Evolutionary conservation across 306 rosid species (phyloP), one percentile per base, ranked within the genome.

Genomic region (Acacia acuminata): DNA sequence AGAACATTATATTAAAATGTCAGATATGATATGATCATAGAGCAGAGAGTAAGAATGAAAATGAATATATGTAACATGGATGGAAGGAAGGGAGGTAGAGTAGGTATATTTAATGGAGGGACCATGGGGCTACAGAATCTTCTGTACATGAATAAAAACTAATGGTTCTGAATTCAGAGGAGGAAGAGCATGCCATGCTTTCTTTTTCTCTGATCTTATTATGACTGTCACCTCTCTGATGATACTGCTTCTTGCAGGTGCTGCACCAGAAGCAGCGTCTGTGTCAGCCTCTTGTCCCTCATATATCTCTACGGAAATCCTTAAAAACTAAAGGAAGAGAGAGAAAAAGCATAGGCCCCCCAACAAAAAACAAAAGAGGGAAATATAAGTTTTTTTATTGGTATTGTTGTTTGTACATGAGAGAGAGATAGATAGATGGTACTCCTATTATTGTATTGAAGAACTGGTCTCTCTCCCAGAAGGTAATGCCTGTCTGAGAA

Each of bases 41-140:
- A 50, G 56, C 15, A 47, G 53, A 47, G 40, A 36, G 40, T 36
- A 36, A 47, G 53, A 47, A 16, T 14, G n/a, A 16, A 19, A 7
- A 19, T 53, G 22, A 53, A 53, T 53, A 6, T 4, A 50, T 5
- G 25, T 30, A 2, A 27, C 10, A 30, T 64, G 38, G 42, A 15
- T 3, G 30, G 7, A 14, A 27, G n/a, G 42, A 15, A 10, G 0
- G 12, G 8, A 0, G 12, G 36, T 10, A 30, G 70, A 30, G 70
- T 64, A 30, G 70, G 40, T 22, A 24, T 45, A 71, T 71, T 67
- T 13, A 71, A 44, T 43, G 47, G 17, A 91, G 94, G 93, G 91
- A 93, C 94, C 96, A 90, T 93, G 68, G 87, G 79, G 91, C 85
- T 87, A 88, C 97, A 93, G 97, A 90, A 91, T 91, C 96, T 92